phyloP scores from a whole-genome alignment of 78 protist genomes.

The Tieghemostelium lacteum region DNA sequence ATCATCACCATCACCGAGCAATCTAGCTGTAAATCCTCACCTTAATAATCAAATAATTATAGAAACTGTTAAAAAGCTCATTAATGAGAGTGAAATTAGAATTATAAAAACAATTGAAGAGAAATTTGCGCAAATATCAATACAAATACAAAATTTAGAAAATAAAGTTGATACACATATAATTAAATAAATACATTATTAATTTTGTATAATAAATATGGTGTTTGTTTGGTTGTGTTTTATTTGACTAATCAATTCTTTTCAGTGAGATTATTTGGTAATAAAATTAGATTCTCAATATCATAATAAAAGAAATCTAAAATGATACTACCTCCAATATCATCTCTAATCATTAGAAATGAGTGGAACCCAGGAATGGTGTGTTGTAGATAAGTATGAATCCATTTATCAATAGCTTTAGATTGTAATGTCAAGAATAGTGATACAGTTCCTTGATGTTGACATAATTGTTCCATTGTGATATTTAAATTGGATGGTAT shows the following conservation, averaged over 20 bases:
- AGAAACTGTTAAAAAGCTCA: no score
- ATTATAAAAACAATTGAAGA: no score
- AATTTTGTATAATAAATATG: not conserved
- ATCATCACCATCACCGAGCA: no score
- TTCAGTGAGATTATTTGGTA: not conserved
- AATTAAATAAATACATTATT: no score
- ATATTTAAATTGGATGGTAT: not conserved
- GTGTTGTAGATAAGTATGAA: slow-evolving; percentile 33
- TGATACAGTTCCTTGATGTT: slow-evolving; percentile 34
- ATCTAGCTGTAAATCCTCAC: no score
- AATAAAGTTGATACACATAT: not conserved
- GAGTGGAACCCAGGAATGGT: slow-evolving; percentile 58
- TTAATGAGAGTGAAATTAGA: no score
- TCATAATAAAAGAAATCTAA: slow-evolving; percentile 73
- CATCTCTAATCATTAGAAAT: slow-evolving; percentile 63
- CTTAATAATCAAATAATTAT: no score
- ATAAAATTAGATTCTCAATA: slow-evolving; percentile 29
- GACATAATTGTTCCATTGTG: not conserved
- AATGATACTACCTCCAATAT: slow-evolving; percentile 77
- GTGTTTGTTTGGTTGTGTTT: not conserved
- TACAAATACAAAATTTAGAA: no score
- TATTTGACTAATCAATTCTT: not conserved
- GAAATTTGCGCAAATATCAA: no score
- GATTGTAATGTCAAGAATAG: slow-evolving; percentile 18
- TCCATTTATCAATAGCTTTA: slow-evolving; percentile 58